Base-by-base conservation (phyloP, 1,284 basidiomycete species). In the Ceratobasidium sp. region DNA sequence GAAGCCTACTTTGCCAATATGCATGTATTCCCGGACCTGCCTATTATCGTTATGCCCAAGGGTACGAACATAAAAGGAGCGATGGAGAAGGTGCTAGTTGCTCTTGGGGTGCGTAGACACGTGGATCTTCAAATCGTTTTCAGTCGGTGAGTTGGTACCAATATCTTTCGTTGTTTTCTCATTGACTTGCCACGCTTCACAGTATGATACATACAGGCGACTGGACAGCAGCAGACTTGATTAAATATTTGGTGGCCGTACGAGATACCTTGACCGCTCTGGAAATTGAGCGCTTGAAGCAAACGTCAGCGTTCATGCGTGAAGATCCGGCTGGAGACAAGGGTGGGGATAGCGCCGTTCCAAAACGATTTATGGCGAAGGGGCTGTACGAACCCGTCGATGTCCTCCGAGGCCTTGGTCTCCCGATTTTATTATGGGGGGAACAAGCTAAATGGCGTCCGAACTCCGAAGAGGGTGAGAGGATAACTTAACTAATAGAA, bases 91-190 rank as follows among this genome's bases (percentile, higher is more conserved):
- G 84, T 98, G 33, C 85, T 99, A 4, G 87, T 91, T 35, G 89
- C 89, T 0, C 86, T 99, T 0, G 96, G 96, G 10, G 95, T 99
- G 12, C 90, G 96, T 30, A 94, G 93, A 81, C 97, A 98, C 81
- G 96, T 99, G 14, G 95, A 97, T 77, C 87, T 97, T 1, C 95
- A 97, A 83, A 87, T 96, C 3, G 88, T 96, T n/a, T 97, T 96
- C 82, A 89, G 92, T 78, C 87, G 94, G 92, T 94, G 78, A 78
- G 87, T 81, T 18, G 1, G 8, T 41, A 2, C 33, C 55, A 41
- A 0, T 38, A 27, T 59, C n/a, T 50, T 76, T 2, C n/a, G 78
- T 20, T 38, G 27, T 18, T 64, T 38, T 35, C 8, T 54, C 75
- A 33, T 64, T n/a, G 77, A 12, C 18, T 33, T 16, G 14, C 23